Evolutionary conservation across 306 rosid species (phyloP).

Genomic region (Carpinus fangiana): DNA sequence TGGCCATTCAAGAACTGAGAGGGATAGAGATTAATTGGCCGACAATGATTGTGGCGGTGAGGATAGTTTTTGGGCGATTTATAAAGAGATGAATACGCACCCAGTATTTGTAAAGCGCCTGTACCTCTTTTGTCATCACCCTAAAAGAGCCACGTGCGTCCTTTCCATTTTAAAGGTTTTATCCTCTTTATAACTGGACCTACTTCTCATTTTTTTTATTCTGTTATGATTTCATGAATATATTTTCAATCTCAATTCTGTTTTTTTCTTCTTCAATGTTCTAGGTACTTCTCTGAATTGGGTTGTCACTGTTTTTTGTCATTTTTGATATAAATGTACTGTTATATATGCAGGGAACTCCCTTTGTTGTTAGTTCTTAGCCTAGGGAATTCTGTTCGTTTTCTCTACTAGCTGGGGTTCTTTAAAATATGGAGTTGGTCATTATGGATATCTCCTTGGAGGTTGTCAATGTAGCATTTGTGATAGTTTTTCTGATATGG

Average conservation of each 20-base stretch:
- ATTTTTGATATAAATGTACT: neutral
- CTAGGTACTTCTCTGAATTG: neutral
- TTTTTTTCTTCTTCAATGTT: neutral
- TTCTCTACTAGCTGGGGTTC: too few relatives aligned
- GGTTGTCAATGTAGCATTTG: slow-evolving; percentile 48
- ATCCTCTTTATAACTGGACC: neutral
- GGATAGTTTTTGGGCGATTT: neutral
- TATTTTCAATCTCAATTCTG: neutral
- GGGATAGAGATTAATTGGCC: too few relatives aligned
- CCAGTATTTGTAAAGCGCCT: slow-evolving; percentile 11
- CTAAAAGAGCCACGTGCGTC: slow-evolving; percentile 26
- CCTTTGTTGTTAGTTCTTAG: neutral
- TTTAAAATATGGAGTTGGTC: neutral
- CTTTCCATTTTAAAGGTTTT: slow-evolving; percentile 18
- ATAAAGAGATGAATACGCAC: neutral
- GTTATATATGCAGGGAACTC: slow-evolving; percentile 3
- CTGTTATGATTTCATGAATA: neutral
- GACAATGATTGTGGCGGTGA: neutral
- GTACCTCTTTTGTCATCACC: slow-evolving; percentile 6
- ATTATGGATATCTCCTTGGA: slow-evolving; percentile 40
- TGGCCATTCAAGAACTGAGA: too few relatives aligned
- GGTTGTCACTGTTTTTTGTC: neutral
- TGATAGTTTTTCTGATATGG: slow-evolving; percentile 53
- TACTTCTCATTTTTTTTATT: neutral
- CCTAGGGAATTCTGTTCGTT: neutral